These are phyloP conservation scores for Wickerhamiella infanticola DNA, from an alignment of 1,139 yeast species.

Conservation along the genomic window DNA sequence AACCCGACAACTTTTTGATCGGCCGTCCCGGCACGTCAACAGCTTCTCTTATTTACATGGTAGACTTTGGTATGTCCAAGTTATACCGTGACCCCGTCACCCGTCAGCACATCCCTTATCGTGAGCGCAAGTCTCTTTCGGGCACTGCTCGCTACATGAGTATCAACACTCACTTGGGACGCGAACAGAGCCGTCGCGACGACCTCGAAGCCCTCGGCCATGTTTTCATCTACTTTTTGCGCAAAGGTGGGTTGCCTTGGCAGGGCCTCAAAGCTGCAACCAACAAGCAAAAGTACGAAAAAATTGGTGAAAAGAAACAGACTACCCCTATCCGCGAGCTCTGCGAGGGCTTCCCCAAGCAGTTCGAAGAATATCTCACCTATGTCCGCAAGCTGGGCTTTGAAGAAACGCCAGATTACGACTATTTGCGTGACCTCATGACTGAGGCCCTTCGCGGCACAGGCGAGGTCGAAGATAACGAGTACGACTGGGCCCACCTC, in stretches of 20 bases:
- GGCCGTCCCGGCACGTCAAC: constrained; percentile 41
- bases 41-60: constrained; percentile 39
- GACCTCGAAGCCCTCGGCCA: constrained; percentile 93
- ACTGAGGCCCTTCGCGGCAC: constrained; percentile 54
- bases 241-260: constrained; percentile 92
- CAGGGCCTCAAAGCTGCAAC: constrained; percentile 98
- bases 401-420: constrained; percentile 92
- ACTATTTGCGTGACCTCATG: constrained; percentile 62
- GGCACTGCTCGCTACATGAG: constrained; percentile 98
- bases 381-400: constrained; percentile 72
- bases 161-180: constrained; percentile 89
- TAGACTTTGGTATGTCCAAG: constrained; percentile 92
- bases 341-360: constrained; percentile 71
- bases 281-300: constrained; percentile 89
- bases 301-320: constrained; percentile 89
- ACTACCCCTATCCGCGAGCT: constrained; percentile 65
- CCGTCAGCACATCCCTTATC: constrained; percentile 87
- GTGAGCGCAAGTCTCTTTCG: constrained; percentile 83
- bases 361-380: constrained; percentile 72
- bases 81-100: constrained; percentile 93
- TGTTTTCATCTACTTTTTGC: constrained; percentile 80
- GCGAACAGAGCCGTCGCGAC: constrained; percentile 92
- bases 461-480: constrained; percentile 68
- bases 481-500: constrained; percentile 88
- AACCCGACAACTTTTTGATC: constrained; percentile 87